Evolutionary conservation across 2,329 filamentous ascomycete species (phyloP), one percentile per base, ranked within the genome.

Genomic region (Xylariaceae sp.): DNA sequence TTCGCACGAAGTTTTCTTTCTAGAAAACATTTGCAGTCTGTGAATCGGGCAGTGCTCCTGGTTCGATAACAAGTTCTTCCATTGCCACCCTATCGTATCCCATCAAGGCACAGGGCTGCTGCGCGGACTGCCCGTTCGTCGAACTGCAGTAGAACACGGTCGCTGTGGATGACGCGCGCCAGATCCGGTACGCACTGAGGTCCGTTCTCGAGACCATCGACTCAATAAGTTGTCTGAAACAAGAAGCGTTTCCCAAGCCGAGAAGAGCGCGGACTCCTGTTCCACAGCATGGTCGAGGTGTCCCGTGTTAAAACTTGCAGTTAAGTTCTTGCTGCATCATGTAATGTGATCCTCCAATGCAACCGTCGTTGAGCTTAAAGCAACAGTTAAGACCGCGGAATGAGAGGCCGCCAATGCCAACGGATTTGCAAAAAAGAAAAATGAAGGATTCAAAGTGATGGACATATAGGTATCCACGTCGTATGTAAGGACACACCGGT

Each of bases 1-100:
- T 45, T 42, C 13, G 58, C 52, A 55, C 44, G 56, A 57, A 54
- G 9, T 52, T 63, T 64, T 64, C 62, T 60, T 64, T 64, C 62
- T 60, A 58, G 59, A 64, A 63, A 52, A 59, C 45, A 57, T 62
- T 59, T 56, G 56, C 45, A 53, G 18, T 45, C 30, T 48, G 59
- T 62, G 57, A 56, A 55, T 57, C 55, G 51, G 48, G 50, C 17
- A 51, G n/a, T 49, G 45, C 30, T 54, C 50, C 55, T 58, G 18
- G 35, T 48, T 56, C 56, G 49, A 55, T 53, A 17, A 8, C 39
- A 45, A 45, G 49, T 30, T 30, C 23, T 30, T 30, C 37, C 44
- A 45, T 51, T 39, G 59, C 42, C 15, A 62, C 58, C 51, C 55
- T 37, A 64, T 55, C 15, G 51, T 53, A 45, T 4, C 42, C 53